phyloP scores from a whole-genome alignment of 768 basidiomycete genomes.

The Gymnopilus dilepis region DNA sequence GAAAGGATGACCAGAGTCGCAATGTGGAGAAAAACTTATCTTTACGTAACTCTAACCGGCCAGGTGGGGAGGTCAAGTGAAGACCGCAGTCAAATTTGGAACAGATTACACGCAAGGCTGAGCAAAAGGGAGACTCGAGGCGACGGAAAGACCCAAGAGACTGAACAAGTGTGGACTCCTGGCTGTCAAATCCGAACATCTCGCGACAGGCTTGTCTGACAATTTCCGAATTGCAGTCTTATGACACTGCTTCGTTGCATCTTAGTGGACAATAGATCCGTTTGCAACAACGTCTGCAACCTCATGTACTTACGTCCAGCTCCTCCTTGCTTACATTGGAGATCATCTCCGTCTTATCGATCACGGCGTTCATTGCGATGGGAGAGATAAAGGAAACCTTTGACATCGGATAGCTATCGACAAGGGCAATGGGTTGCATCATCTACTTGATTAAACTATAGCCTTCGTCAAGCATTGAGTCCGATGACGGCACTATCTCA shows the following conservation, averaged over 20 bases:
- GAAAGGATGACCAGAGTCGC: not conserved
- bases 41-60: conserved; percentile 5
- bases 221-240: conserved; percentile 5
- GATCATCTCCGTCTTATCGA: conserved; percentile 5
- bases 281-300: not conserved
- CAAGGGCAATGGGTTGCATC: not conserved
- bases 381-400: not conserved
- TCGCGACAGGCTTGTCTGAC: not conserved
- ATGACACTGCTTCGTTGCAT: conserved; percentile 5
- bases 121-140: not conserved
- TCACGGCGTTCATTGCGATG: not conserved
- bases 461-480: not conserved
- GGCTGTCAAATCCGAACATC: conserved; percentile 6
- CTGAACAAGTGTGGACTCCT: conserved; percentile 1
- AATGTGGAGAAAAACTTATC: conserved; percentile 11
- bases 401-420: not conserved
- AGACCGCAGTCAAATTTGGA: not conserved
- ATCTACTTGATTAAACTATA: conserved; percentile 5
- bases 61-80: conserved; percentile 7
- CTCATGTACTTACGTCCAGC: conserved; percentile 6
- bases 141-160: not conserved
- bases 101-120: conserved; percentile 1
- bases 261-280: conserved; percentile 6
- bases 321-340: not conserved
- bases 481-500: not conserved